Evolutionary conservation across 163 green algal species (phyloP), one percentile per base, ranked within the genome.

Genomic region (Volvox carteri): DNA sequence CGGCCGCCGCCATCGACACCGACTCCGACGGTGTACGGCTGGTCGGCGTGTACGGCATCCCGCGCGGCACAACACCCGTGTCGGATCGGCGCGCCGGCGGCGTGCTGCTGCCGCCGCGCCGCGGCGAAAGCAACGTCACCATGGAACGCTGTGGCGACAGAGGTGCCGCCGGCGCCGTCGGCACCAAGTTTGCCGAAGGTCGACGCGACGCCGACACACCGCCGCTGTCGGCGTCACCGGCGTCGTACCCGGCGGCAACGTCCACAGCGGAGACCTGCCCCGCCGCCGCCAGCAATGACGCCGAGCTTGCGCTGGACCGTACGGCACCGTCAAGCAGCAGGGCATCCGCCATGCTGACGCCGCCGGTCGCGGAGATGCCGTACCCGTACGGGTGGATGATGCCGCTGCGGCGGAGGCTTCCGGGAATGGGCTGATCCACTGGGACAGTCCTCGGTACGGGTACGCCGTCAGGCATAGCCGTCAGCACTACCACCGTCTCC

Each of bases 391-490:
- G 0, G 6, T 39, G 52, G 2, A 18, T 62, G 42, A 37, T n/a
- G 48, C 81, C 81, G 8, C 65, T 72, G 19, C 81, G 81, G 5
- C 81, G 46, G 12, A 87, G 67, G 65, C 81, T 79, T 44, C 48
- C 46, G 44, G 65, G 46, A 0, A 39, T 30, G 16, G 65, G 65
- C 65, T 56, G 33, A 23, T 87, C 81, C 11, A 87, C 33, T 16
- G 81, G 48, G 30, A 87, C 33, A n/a, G 79, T 23, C n/a, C 65
- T 46, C 44, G 81, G 81, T 28, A 87, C 62, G 8, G 81, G 81
- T 23, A 87, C 81, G 18, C 81, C 81, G 46, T 87, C 81, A 19
- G 81, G 2, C 0, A 65, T 30, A 25, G 65, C 41, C 4, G 65
- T 87, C 7, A 87, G 81, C 5, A 87, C 46, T 11, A 87, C 81